phyloP scores from a whole-genome alignment of 2,329 filamentous ascomycete genomes.

The Pseudopyricularia javanii region DNA sequence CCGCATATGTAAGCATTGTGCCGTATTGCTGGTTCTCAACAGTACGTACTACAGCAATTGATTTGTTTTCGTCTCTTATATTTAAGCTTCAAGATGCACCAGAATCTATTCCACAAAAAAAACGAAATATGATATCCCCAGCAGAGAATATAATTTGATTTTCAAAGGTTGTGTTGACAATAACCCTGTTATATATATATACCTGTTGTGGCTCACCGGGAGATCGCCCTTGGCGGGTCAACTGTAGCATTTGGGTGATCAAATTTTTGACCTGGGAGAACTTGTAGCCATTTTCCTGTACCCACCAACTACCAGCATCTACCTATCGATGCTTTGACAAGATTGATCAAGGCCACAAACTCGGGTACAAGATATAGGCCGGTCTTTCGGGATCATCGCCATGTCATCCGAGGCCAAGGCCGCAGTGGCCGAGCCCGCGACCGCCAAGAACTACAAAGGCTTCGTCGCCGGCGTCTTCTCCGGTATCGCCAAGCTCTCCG shows the following conservation, averaged over 20 bases:
- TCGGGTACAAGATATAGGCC: neutral
- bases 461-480: slow-evolving; percentile 96
- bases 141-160: too few species aligned
- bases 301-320: neutral
- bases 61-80: too few species aligned
- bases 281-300: neutral
- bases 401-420: neutral
- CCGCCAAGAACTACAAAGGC: slow-evolving; percentile 66
- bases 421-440: slow-evolving; percentile 8
- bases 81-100: too few species aligned
- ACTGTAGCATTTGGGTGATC: neutral
- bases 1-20: too few species aligned
- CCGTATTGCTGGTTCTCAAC: too few species aligned
- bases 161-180: too few species aligned
- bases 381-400: neutral
- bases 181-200: neutral
- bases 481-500: slow-evolving; percentile 78
- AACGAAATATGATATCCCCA: too few species aligned
- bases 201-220: neutral
- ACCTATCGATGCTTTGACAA: too few species aligned
- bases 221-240: neutral
- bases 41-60: too few species aligned
- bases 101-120: too few species aligned
- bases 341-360: too few species aligned
- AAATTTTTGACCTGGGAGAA: neutral